phyloP scores from a whole-genome alignment of 352 stramenopile species.

The Phytophthora pinifolia region DNA sequence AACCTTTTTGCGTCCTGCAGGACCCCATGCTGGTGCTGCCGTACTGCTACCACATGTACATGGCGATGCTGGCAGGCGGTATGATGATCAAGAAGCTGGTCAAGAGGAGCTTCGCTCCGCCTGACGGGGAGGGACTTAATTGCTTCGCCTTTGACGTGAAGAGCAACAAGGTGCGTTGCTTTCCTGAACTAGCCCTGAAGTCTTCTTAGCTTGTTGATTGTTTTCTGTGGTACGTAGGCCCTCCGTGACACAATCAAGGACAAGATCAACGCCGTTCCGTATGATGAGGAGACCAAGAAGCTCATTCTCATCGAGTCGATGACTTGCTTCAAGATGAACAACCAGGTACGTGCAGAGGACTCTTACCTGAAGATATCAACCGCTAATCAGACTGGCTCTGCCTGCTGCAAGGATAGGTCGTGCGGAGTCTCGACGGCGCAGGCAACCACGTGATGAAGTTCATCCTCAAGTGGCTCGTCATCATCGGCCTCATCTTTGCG shows the following conservation, averaged over 20 bases:
- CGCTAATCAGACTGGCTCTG: neutral
- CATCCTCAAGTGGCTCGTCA: slow-evolving; percentile 62
- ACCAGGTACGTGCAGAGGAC: slow-evolving; percentile 39
- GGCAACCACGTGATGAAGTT: slow-evolving; percentile 47
- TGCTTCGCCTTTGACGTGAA: slow-evolving; percentile 56
- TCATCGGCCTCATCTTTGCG: slow-evolving; percentile 46
- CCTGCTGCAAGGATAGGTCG: slow-evolving; percentile 34
- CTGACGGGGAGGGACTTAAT: slow-evolving; percentile 45
- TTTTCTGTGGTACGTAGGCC: slow-evolving; percentile 19
- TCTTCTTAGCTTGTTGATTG: neutral
- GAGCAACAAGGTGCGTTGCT: slow-evolving; percentile 40
- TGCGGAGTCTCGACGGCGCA: slow-evolving; percentile 63
- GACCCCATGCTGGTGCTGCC: slow-evolving; percentile 59
- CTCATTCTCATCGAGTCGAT: slow-evolving; percentile 57
- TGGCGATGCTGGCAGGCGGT: slow-evolving; percentile 59
- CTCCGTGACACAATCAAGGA: slow-evolving; percentile 61
- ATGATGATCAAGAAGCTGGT: slow-evolving; percentile 71
- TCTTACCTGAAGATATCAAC: neutral
- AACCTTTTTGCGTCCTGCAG: slow-evolving; percentile 23
- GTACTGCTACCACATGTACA: slow-evolving; percentile 81
- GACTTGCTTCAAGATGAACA: slow-evolving; percentile 67
- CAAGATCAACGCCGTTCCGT: slow-evolving; percentile 45
- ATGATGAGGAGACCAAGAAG: slow-evolving; percentile 47
- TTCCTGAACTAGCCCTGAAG: neutral
- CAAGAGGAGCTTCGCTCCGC: slow-evolving; percentile 51